Percentiles rank a stretch among this genome's conserved stretches.
Conservation (phyloP, 768 basidiomycete species). For the Termitomyces sp. region DNA sequence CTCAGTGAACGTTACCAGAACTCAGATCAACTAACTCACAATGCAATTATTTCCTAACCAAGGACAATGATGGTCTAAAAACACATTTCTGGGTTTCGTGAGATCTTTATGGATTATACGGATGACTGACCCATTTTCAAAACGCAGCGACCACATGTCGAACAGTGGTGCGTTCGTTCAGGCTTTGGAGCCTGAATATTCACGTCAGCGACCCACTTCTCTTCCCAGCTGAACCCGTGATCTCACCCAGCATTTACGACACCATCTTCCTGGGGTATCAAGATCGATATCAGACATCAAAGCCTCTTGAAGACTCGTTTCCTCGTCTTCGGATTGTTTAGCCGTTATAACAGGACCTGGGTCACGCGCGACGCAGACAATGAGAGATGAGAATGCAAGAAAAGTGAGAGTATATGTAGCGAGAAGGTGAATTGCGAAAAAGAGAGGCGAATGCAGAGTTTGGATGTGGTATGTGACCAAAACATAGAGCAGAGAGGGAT, state of each 20-base stretch:
- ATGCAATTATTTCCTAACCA: constrained; percentile 80
- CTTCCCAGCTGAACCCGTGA: neutral
- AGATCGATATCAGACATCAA: constrained; percentile 54
- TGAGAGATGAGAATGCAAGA: constrained; percentile 67
- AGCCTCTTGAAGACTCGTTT: constrained; percentile 56
- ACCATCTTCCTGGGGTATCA: constrained; percentile 62
- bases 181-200: constrained; percentile 60
- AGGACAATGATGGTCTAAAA: constrained; percentile 79
- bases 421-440: constrained; percentile 53
- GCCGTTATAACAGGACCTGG: constrained; percentile 57
- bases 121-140: constrained; percentile 75
- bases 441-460: constrained; percentile 41
- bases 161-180: constrained; percentile 79
- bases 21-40: constrained; percentile 37
- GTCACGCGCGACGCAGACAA: constrained; percentile 68
- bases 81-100: neutral
- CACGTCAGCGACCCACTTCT: neutral
- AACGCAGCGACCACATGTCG: constrained; percentile 71
- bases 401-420: constrained; percentile 64
- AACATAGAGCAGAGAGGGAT: constrained; percentile 68
- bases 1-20: neutral
- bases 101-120: neutral
- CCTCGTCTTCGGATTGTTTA: constrained; percentile 29
- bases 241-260: constrained; percentile 69
- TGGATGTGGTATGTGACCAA: constrained; percentile 66